Percentiles rank a stretch among this genome's conserved stretches.
phyloP scores from a whole-genome alignment of 176 grass and related monocot species.

The Avena sativa region DNA sequence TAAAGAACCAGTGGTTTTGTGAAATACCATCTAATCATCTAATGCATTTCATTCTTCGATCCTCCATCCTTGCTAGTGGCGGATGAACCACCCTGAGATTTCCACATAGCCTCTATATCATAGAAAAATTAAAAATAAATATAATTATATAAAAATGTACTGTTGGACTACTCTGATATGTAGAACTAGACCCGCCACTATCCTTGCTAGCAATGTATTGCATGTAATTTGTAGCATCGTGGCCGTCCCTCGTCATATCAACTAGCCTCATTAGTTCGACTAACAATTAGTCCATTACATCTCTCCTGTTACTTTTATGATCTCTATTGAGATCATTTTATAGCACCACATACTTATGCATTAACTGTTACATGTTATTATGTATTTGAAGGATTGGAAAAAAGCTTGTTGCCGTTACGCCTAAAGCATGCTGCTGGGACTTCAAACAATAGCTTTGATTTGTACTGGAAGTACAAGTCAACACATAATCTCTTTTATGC shows the following conservation, averaged over 20 bases:
- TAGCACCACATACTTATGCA: slow-evolving; percentile 13
- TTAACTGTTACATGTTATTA: slow-evolving; percentile 17
- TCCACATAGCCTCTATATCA: too few species aligned
- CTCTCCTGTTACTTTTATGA: not conserved
- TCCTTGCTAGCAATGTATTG: not conserved
- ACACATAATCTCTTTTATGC: slow-evolving; percentile 49
- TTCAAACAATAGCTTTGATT: slow-evolving; percentile 53
- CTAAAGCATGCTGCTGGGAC: slow-evolving; percentile 51
- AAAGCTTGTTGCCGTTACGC: slow-evolving; percentile 54
- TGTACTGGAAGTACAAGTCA: slow-evolving; percentile 60
- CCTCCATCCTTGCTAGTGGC: too few species aligned
- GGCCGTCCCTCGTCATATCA: not conserved
- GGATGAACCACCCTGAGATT: too few species aligned
- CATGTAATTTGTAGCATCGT: slow-evolving; percentile 14
- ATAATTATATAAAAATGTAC: too few species aligned
- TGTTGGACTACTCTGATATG: not conserved
- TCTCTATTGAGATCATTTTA: not conserved
- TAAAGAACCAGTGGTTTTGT: slow-evolving; percentile 29
- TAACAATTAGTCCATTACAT: not conserved
- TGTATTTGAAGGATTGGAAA: slow-evolving; percentile 57
- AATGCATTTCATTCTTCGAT: not conserved
- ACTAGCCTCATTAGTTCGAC: not conserved
- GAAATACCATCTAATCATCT: not conserved
- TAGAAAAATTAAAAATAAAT: too few species aligned
- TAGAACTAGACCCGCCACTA: too few species aligned